A percentile compares a stretch with the other conserved stretches of the same genome.
Evolutionary conservation across 2,329 filamentous ascomycete genomes (phyloP).

Genomic region (Sporothrix variecibatus): DNA sequence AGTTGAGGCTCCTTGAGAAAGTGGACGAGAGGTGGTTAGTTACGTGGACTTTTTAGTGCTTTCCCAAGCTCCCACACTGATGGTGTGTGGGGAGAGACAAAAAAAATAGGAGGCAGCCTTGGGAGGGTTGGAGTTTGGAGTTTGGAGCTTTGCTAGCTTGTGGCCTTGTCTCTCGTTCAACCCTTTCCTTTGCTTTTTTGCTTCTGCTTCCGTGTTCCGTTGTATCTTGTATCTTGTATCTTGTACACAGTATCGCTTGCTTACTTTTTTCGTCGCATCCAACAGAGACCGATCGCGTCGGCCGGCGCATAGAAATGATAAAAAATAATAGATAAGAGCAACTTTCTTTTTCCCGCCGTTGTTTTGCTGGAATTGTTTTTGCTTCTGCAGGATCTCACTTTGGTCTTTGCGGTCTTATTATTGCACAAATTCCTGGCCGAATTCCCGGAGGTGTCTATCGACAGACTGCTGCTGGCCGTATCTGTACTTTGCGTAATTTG

Average conservation of each 20-base stretch:
- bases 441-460: neutral
- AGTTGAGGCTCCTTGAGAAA: conserved; percentile 16
- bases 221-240: neutral
- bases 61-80: neutral
- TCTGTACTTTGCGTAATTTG: neutral
- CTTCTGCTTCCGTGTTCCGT: neutral
- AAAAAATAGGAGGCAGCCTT: neutral
- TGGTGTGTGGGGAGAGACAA: conserved; percentile 12
- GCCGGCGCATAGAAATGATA: conserved; percentile 19
- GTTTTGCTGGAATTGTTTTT: neutral
- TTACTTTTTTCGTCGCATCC: conserved; percentile 29
- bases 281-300: conserved; percentile 21
- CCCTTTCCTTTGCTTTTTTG: neutral
- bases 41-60: neutral
- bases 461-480: neutral
- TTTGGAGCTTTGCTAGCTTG: neutral
- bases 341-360: neutral
- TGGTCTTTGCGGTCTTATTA: neutral
- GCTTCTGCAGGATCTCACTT: neutral
- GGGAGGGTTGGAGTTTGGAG: neutral
- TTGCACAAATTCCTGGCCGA: neutral
- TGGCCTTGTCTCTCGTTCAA: neutral
- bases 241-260: neutral
- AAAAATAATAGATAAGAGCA: neutral
- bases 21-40: neutral